Base-by-base conservation (phyloP, 73 alveolate genomes). In the Blepharisma japonicum region DNA sequence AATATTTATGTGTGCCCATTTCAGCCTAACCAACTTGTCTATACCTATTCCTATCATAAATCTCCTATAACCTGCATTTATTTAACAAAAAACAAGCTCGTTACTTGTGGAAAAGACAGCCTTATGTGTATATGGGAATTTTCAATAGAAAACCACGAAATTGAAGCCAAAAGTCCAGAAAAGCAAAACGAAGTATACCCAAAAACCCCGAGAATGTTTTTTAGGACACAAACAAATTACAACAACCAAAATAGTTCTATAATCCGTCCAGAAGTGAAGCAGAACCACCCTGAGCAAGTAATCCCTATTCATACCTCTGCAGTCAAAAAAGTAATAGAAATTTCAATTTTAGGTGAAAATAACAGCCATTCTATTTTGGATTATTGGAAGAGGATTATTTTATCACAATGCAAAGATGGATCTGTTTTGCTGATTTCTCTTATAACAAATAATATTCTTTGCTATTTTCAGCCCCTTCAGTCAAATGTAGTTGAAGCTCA, bases 121-220 rank as follows among this genome's bases (percentile, higher is more conserved):
- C 14, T 14, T 25, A 61, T 61, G 74, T 61, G 74, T 25, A 0
- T 61, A 8, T 61, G 74, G 74, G 74, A 61, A 14, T 20, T 61
- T 8, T 8, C 14, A 14, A 14, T 25, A 8, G 74, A 61, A 61
- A 20, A n/a, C 2, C 47, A n/a, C 14, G 18, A 14, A 9, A 61
- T 61, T 20, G n/a, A 11, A 51, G 23, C 74, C 0, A 14, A 61
- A 61, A 39, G 23, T 14, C 47, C 14, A 1, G 23, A 61, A 61
- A 14, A n/a, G 2, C 14, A 18, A n/a, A 61, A 25, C 39, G 46
- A 25, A 20, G 5, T 14, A 18, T 18, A 61, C 46, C 14, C 14
- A 61, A n/a, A 39, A 20, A 3, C n/a, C 0, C 23, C 74, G 46
- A 11, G n/a, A 18, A 14, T 9, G 14, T 18, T 61, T 20, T 9